Evolutionary conservation across 2,329 filamentous ascomycete species (phyloP).

Genomic region (Aspergillus felis): DNA sequence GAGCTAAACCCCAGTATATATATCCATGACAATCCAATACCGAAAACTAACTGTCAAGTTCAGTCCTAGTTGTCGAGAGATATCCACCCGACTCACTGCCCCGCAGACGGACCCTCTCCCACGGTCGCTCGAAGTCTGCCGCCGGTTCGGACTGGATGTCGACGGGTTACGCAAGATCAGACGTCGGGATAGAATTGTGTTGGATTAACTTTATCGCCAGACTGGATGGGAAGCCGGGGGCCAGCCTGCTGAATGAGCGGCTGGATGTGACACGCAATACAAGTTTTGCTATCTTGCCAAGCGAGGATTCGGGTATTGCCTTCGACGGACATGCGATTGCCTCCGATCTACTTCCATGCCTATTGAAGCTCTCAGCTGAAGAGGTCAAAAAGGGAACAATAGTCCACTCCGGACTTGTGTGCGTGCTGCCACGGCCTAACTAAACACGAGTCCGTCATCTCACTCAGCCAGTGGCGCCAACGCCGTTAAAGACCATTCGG

Average conservation of each 20-base stretch:
- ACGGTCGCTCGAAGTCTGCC: conserved; percentile 26
- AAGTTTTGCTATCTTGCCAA: conserved; percentile 30
- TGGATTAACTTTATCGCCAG: conserved; percentile 30
- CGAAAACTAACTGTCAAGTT: too few relatives aligned
- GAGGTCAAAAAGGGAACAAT: conserved; percentile 15
- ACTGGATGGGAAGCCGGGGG: conserved; percentile 26
- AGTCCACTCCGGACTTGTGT: conserved; percentile 37
- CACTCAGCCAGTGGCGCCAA: conserved; percentile 3
- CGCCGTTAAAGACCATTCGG: neutral
- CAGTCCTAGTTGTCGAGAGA: neutral
- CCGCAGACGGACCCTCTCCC: conserved; percentile 4
- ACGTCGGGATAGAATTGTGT: conserved; percentile 25
- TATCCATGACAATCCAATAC: too few relatives aligned
- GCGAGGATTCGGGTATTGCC: conserved; percentile 30
- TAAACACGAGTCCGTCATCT: neutral
- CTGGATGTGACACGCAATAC: conserved; percentile 35
- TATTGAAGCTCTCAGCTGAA: conserved; percentile 25
- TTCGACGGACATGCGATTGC: neutral
- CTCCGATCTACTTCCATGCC: conserved; percentile 33
- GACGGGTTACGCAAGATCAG: conserved; percentile 21
- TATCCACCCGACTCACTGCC: too few relatives aligned
- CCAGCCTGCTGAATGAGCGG: too few relatives aligned
- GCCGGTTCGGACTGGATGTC: conserved; percentile 24
- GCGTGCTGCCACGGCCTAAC: conserved; percentile 3
- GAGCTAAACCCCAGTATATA: too few relatives aligned